Evolutionary conservation across 306 rosid genomes (phyloP), one percentile per base, ranked within the genome.

Genomic region (Albizia julibrissin): DNA sequence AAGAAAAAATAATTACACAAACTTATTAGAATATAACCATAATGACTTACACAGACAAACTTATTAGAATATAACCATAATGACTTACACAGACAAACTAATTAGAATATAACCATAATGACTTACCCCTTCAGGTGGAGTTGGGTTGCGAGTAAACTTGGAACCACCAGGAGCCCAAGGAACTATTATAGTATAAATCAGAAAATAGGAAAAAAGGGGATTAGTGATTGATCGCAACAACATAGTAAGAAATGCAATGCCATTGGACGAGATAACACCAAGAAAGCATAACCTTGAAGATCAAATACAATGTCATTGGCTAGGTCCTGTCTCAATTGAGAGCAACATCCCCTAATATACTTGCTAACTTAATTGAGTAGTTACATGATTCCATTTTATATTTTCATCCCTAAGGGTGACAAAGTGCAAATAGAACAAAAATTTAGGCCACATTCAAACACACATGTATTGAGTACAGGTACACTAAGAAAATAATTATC

Each of bases 111-210:
- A 66, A 43, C 42, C 40, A 79, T 29, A 56, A 79, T 22, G 64
- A 83, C 89, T 91, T 89, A 95, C 99, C 94, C 99, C 99, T 22
- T 87, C 8, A 80, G 98, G 98, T 52, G 99, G 99, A 87, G 90
- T 67, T 54, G 99, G 98, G 83, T 95, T 95, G 75, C 99, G 93
- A 65, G 90, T 88, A 83, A 93, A 95, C 92, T 92, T 95, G 56
- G 96, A 88, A 87, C 99, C 99, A 74, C 98, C 99, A 1, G 99
- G 99, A 67, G 97, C 97, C 99, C 99, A 95, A 27, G 99, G 99
- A 88, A 93, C 99, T 95, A 77, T 81, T 79, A 84, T 74, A 64
- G 37, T 29, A 64, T 31, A 64, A 62, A 88, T 42, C 29, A 91
- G 10, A 78, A 66, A 69, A 69, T 16, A 75, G 4, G 75, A 44